Conservation (phyloP, 495 filamentous ascomycete genomes). For the Xylaria nigripes region DNA sequence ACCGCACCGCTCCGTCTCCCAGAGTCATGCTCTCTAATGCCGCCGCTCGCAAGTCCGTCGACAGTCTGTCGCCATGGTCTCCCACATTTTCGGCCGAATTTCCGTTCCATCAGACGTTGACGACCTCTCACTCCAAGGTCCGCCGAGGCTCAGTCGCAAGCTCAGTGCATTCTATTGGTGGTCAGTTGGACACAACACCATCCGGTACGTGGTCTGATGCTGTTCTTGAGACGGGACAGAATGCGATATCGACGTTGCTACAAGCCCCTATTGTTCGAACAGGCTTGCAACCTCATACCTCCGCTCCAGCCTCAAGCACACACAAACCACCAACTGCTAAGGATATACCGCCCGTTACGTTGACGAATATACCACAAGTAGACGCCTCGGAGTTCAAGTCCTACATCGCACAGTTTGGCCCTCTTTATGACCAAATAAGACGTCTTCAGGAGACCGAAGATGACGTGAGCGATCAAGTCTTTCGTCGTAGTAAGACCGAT, state of each 20-base stretch:
- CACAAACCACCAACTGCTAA: conserved; percentile 78
- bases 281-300: conserved; percentile 67
- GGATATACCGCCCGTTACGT: conserved; percentile 89
- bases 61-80: conserved; percentile 52
- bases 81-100: conserved; percentile 50
- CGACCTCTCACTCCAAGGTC: conserved; percentile 16
- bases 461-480: conserved; percentile 38
- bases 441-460: conserved; percentile 64
- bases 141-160: conserved; percentile 78
- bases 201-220: conserved; percentile 45
- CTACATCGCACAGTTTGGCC: conserved; percentile 75
- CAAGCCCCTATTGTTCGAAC: conserved; percentile 87
- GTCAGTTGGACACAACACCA: conserved; percentile 57
- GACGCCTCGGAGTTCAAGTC: conserved; percentile 70
- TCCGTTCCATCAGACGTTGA: conserved; percentile 43
- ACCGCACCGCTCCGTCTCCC: conserved; percentile 13
- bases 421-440: conserved; percentile 73
- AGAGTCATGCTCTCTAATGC: conserved; percentile 55
- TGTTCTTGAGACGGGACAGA: conserved; percentile 69
- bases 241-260: conserved; percentile 90
- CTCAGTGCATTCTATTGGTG: conserved; percentile 55
- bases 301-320: conserved; percentile 53
- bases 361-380: conserved; percentile 82
- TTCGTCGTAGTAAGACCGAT: conserved; percentile 40
- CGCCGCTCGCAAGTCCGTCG: conserved; percentile 60